Evolutionary conservation across 768 basidiomycete species (phyloP), one percentile per base, ranked within the genome.

Genomic region (Mrakia frigida): DNA sequence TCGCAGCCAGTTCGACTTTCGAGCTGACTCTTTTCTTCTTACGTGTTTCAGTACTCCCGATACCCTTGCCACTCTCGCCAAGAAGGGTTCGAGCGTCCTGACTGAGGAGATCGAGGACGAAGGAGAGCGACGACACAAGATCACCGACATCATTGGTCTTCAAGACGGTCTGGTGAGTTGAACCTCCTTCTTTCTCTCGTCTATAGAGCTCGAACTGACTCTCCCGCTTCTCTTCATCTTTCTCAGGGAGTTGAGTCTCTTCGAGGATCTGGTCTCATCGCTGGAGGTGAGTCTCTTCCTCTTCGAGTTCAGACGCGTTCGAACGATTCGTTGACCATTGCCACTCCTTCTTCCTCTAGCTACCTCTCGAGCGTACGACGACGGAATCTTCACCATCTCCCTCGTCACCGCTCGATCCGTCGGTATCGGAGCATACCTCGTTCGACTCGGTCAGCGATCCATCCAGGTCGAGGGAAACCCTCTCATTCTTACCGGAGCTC

Each of bases 381-480:
- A 99, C 82, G 76, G 76, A 53, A 98, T 99, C 82, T 99, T 99
- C 87, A 99, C 97, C 69, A 96, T 98, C 84, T 98, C 97, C 14
- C 89, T 99, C 81, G 97, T 99, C 79, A 97, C 94, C 61, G 97
- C 95, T 79, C 93, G 97, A 68, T 98, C 97, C 7, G 97, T 99
- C 80, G 97, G 97, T 83, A 99, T 98, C 80, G 97, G 97, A 80
- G 97, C 97, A 21, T 98, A 99, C 84, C 92, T 99, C 75, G 94
- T 99, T 74, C 94, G 97, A 79, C 88, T 99, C 61, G 97, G 97
- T 79, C 92, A 99, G 86, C 90, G 97, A 79, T 93, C 97, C 2
- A 93, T 99, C 65, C 97, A 99, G 83, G 97, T 99, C 73, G 97
- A 98, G 84, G 97, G 97, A 61, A 96, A 99, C 80, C 97, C 97